Base-by-base conservation (phyloP, 2,329 filamentous ascomycete genomes). In the Periconia sp. region DNA sequence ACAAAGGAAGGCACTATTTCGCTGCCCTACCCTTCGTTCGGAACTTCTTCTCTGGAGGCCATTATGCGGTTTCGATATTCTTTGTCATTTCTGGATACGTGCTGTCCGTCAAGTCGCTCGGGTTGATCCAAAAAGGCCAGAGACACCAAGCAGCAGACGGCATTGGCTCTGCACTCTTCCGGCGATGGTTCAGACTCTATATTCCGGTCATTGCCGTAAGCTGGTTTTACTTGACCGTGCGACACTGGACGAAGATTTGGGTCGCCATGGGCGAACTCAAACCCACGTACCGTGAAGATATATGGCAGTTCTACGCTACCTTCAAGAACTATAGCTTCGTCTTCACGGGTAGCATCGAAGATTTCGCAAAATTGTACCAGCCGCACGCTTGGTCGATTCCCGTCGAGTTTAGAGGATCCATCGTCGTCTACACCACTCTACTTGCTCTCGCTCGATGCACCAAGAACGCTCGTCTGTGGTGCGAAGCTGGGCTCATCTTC, bases 301-400 rank as follows among this genome's bases (percentile, higher is more conserved):
- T 69, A 30, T 55, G 52, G 46, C 56, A 44, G 10, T 74, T 68
- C 61, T 71, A 70, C 44, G 57, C 57, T 18, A 61, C 59, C 6
- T 69, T 74, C 58, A 89, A 89, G 66, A 88, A 88, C 68, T 89
- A 86, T 73, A 89, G 81, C 70, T 89, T 86, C 65, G 67, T 88
- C 40, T 89, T 84, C 72, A 77, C 77, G 8, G 83, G 84, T 7
- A 82, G 81, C 1, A 73, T 80, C 10, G 80, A 82, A 11, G 86
- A 83, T 76, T 78, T 85, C 51, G 86, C 70, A 76, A 46, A 47
- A 18, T 49, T 50, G 1, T 74, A 71, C 47, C 70, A 74, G 40
- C 55, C 64, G 8, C 69, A 74, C 47, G 45, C 66, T 2, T 75
- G 72, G 72, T 73, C 71, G 1, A 73, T 75, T 37, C 70, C 72